Evolutionary conservation across 768 basidiomycete genomes (phyloP), one percentile per base, ranked within the genome.

Genomic region (Vararia minispora): DNA sequence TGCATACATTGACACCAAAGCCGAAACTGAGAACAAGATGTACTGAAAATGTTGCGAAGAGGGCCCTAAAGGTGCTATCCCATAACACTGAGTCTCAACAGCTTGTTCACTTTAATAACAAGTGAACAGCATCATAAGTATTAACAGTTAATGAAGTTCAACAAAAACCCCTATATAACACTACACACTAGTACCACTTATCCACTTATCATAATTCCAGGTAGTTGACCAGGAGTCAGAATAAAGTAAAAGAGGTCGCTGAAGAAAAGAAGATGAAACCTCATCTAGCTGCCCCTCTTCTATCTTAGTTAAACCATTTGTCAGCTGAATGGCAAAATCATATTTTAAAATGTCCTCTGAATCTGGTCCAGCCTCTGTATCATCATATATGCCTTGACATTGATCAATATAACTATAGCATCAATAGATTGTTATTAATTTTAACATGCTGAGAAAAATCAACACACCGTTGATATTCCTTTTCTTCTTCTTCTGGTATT

Each of bases 401-500:
- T 39, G 38, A 20, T 39, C 38, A 26, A 39, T 25, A 24, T 39
- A 39, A 13, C 38, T 39, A 13, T 31, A 18, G n/a, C n/a, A n/a
- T n/a, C n/a, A n/a, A n/a, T n/a, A n/a, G n/a, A n/a, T n/a, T n/a
- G n/a, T n/a, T n/a, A n/a, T n/a, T n/a, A n/a, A n/a, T n/a, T n/a
- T n/a, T n/a, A n/a, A n/a, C n/a, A n/a, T n/a, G n/a, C n/a, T n/a
- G n/a, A n/a, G n/a, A n/a, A 6, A 14, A 6, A 3, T 28, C 28
- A 21, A 28, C 28, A 25, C 21, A 45, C 39, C 49, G 42, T 30
- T 45, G 35, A 21, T 49, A 43, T 39, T 44, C 49, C 28, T 39
- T 39, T 34, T 48, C 43, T 33, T 45, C 42, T 37, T 48, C 46
- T 24, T 41, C 40, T 8, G 50, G 41, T 31, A 52, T 39, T 22